These are phyloP conservation scores for Podospora pseudopauciseta DNA, from an alignment of 495 filamentous ascomycete species.

Conservation along the genomic window DNA sequence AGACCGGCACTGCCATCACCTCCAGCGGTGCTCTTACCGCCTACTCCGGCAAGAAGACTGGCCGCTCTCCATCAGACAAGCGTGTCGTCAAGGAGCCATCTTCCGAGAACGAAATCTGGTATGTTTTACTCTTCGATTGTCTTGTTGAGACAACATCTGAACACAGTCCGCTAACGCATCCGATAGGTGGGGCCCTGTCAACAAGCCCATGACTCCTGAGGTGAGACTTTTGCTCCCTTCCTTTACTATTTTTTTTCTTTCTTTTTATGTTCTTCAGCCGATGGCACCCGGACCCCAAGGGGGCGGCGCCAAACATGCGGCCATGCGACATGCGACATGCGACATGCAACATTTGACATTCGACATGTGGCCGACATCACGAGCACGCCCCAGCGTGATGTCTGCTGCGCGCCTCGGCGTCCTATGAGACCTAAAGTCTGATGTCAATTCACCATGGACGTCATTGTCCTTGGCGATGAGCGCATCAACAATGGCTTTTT, in stretches of 20 bases:
- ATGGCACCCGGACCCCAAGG: conserved; percentile 3
- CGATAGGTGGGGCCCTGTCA: conserved; percentile 69
- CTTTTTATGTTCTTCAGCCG: neutral
- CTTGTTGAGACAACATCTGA: conserved; percentile 3
- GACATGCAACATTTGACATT: conserved; percentile 1
- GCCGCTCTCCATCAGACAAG: conserved; percentile 94
- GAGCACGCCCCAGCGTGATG: conserved; percentile 11
- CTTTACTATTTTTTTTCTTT: conserved; percentile 9
- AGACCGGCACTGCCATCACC: conserved; percentile 95
- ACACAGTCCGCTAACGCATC: conserved; percentile 10
- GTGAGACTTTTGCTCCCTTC: conserved; percentile 55
- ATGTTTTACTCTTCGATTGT: conserved; percentile 48
- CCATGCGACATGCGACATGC: neutral
- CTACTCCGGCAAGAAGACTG: conserved; percentile 97
- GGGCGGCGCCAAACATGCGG: neutral
- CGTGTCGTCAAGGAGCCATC: conserved; percentile 88
- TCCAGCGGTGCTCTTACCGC: conserved; percentile 91
- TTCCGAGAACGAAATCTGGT: conserved; percentile 93
- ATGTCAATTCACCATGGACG: conserved; percentile 17
- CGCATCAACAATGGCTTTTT: conserved; percentile 1
- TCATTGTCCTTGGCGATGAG: conserved; percentile 24
- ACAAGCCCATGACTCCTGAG: conserved; percentile 97
- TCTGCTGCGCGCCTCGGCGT: neutral
- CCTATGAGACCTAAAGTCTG: neutral
- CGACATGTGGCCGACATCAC: conserved; percentile 14